Evolutionary conservation across 345 rosid genomes (phyloP), one percentile per base, ranked within the genome.

Genomic region (Linum lewisii): DNA sequence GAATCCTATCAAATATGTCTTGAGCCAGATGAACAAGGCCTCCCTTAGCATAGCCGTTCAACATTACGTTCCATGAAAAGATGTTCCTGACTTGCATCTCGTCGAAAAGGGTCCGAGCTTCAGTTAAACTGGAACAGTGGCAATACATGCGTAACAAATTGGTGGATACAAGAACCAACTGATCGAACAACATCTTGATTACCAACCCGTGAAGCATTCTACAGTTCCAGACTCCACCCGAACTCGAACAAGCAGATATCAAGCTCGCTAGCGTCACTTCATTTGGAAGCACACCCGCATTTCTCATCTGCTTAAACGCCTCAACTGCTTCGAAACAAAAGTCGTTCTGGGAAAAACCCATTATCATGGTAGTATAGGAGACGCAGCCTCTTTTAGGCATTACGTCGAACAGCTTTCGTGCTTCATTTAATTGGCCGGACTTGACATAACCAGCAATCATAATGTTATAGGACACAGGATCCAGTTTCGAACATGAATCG

Each of bases 21-120:
- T 69, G 65, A 15, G 86, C 89, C 52, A 67, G 66, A 59, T 81
- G 72, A n/a, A 84, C 24, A 0, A 71, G 51, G 62, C 96, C 97
- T 10, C 81, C 86, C 74, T 87, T 90, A 0, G 89, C 70, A 65
- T 82, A 87, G 37, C 94, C 97, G 54, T 90, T 90, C 66, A 90
- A 70, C 89, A 90, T 81, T 50, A 88, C 96, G 68, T 87, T 90
- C 96, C 97, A 87, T 0, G 96, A 69, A 67, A 87, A 82, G 56
- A 75, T 36, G 50, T 80, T 84, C 73, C 67, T 82, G 47, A 82
- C 84, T 6, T 66, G 63, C 96, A 91, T 85, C 67, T 72, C 85
- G 72, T 84, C 72, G 34, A 88, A 85, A 81, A 88, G 54, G 44
- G 63, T 50, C 38, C 79, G 73, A 1, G 82, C 97, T 23, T 82